A percentile compares a stretch with the other conserved stretches of the same genome.
phyloP scores from a whole-genome alignment of 176 grass and related monocot species.

The Leersia perrieri region DNA sequence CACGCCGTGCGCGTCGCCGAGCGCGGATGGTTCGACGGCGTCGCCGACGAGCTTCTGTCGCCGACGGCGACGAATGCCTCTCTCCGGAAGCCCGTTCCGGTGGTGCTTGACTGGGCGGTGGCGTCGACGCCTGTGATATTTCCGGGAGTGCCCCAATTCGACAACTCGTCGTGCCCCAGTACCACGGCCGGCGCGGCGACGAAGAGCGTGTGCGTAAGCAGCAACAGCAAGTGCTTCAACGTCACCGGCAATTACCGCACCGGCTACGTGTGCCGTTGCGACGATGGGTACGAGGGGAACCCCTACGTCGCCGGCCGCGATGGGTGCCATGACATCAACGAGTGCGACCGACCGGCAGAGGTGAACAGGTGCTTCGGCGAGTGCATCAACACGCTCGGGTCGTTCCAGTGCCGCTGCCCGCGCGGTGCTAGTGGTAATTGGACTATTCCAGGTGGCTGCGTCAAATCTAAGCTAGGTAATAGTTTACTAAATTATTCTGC shows the following conservation, averaged over 20 bases:
- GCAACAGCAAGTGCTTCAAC: neutral
- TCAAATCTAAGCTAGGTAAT: constrained; percentile 1
- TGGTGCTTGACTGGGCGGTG: constrained; percentile 19
- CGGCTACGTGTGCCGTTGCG: constrained; percentile 27
- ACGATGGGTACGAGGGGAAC: constrained; percentile 34
- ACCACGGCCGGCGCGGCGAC: neutral
- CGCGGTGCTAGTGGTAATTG: neutral
- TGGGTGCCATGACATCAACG: constrained; percentile 40
- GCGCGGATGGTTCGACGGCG: neutral
- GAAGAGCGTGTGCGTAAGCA: neutral
- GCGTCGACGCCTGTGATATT: neutral
- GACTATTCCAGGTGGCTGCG: neutral
- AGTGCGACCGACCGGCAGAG: neutral
- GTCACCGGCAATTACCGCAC: neutral
- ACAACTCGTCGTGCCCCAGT: constrained; percentile 3
- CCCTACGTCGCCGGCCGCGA: constrained; percentile 37
- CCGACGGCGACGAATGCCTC: fast-evolving
- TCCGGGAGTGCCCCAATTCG: too few relatives aligned
- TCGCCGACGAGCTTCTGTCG: neutral
- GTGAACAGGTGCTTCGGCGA: neutral
- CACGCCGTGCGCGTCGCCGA: neutral
- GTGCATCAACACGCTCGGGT: neutral
- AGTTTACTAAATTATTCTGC: too few relatives aligned
- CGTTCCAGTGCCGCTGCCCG: neutral
- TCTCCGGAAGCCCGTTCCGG: neutral